Evolutionary conservation across 129 eudicot species (phyloP).

Genomic region (Escallonia herrerae): DNA sequence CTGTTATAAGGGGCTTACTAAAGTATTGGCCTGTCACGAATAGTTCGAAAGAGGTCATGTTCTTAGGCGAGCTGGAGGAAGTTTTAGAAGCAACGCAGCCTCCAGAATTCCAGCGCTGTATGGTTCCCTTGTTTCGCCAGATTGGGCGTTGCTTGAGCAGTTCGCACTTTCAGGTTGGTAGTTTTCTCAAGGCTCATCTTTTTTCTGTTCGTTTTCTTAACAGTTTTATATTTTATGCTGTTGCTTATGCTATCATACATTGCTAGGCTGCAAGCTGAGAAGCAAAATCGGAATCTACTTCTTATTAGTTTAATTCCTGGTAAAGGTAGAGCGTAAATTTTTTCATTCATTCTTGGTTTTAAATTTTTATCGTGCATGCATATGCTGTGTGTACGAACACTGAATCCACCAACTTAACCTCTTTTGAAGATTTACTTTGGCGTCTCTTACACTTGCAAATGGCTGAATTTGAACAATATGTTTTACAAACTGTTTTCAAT

Average conservation of each 20-base stretch:
- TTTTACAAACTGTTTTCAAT: too few relatives aligned
- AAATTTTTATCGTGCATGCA: too few relatives aligned
- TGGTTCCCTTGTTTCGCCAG: constrained; percentile 71
- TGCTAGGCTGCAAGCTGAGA: too few relatives aligned
- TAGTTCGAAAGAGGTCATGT: constrained; percentile 71
- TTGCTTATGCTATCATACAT: neutral
- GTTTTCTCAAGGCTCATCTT: neutral
- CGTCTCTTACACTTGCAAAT: too few relatives aligned
- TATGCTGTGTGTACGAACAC: too few relatives aligned
- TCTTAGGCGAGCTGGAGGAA: constrained; percentile 76
- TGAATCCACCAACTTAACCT: too few relatives aligned
- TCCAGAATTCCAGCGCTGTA: constrained; percentile 75
- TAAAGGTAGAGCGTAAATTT: too few relatives aligned
- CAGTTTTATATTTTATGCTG: neutral
- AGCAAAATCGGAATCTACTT: too few relatives aligned
- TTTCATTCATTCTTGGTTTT: too few relatives aligned
- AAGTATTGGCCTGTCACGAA: constrained; percentile 82
- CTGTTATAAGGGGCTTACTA: constrained; percentile 70
- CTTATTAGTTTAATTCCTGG: too few relatives aligned
- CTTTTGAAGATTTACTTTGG: too few relatives aligned
- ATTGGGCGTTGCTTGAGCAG: constrained; percentile 67
- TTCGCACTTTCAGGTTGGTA: constrained; percentile 70
- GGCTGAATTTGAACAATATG: too few relatives aligned
- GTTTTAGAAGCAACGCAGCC: constrained; percentile 76
- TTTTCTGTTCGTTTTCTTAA: neutral